Conservation (phyloP, 345 rosid genomes). For the Ailanthus altissimus region DNA sequence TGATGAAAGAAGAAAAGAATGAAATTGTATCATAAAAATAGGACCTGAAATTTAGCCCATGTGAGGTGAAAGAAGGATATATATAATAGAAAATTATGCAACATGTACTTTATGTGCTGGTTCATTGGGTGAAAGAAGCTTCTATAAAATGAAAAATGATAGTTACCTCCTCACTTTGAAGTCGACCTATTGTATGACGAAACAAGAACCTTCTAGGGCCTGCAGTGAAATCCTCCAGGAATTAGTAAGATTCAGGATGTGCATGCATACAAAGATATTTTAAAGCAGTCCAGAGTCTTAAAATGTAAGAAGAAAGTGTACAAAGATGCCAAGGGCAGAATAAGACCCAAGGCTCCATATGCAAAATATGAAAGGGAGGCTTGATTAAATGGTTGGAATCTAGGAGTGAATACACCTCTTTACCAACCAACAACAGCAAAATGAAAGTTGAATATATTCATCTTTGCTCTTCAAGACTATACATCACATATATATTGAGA, state of each 20-base stretch:
- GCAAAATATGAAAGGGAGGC: not conserved
- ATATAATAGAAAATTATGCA: not conserved
- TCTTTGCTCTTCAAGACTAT: conserved; percentile 4
- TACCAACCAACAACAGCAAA: not conserved
- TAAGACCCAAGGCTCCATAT: not conserved
- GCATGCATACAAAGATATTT: not conserved
- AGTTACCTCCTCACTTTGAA: conserved; percentile 90
- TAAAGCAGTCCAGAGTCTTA: not conserved
- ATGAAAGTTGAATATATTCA: not conserved
- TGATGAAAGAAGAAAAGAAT: conserved; percentile 9
- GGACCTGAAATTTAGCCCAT: conserved; percentile 8
- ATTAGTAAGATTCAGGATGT: conserved; percentile 21
- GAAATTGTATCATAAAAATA: not conserved
- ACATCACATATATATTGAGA: not conserved
- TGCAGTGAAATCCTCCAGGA: conserved; percentile 28
- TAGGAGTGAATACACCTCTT: not conserved
- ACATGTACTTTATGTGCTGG: not conserved
- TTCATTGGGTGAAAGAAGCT: conserved; percentile 9
- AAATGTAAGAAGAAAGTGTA: not conserved
- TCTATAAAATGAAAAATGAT: conserved; percentile 10
- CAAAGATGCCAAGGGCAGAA: not conserved
- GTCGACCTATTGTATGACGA: conserved; percentile 73
- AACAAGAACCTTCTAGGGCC: conserved; percentile 88
- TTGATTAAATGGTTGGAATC: not conserved
- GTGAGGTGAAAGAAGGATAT: not conserved